phyloP scores from a whole-genome alignment of 192 early-diverging fungal genomes.

The Obelidium mucronatum region DNA sequence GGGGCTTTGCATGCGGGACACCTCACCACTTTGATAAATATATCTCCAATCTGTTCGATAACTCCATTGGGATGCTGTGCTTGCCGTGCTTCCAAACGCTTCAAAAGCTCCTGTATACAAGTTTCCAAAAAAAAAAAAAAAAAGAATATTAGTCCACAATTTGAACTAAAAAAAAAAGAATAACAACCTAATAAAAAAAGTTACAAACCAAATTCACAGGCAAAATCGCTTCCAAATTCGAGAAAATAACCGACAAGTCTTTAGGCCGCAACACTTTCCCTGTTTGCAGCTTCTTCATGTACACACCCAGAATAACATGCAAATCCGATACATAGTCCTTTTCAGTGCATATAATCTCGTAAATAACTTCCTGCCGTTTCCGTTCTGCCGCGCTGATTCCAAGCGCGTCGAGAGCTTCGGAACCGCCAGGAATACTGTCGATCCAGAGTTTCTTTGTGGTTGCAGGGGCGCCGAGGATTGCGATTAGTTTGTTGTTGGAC shows the following conservation, averaged over 20 bases:
- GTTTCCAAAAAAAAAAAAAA: not conserved
- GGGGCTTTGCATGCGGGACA: not conserved
- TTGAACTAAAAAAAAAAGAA: not conserved
- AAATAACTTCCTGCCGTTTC: slow-evolving; percentile 94
- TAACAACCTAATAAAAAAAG: not conserved
- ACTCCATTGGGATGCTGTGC: slow-evolving; percentile 35
- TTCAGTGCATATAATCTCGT: slow-evolving; percentile 92
- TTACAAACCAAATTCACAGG: slow-evolving; percentile 47
- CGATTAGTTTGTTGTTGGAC: slow-evolving; percentile 36
- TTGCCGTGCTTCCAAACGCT: slow-evolving; percentile 45
- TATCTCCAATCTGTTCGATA: slow-evolving; percentile 57
- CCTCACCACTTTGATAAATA: slow-evolving; percentile 58
- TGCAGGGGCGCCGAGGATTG: slow-evolving; percentile 38
- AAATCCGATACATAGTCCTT: slow-evolving; percentile 91
- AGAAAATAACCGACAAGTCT: slow-evolving; percentile 60
- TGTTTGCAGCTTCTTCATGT: slow-evolving; percentile 48
- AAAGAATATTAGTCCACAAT: no score
- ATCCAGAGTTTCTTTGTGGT: slow-evolving; percentile 47
- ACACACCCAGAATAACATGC: slow-evolving; percentile 74
- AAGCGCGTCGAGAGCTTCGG: slow-evolving; percentile 64
- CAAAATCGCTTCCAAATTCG: slow-evolving; percentile 58
- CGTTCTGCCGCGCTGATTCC: slow-evolving; percentile 72
- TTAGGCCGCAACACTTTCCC: slow-evolving; percentile 54
- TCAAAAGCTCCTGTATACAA: slow-evolving; percentile 36
- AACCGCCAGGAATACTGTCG: slow-evolving; percentile 57